These are phyloP conservation scores for Lichtheimia ramosa DNA, from an alignment of 371 early-diverging fungal genomes.

Conservation along the genomic window DNA sequence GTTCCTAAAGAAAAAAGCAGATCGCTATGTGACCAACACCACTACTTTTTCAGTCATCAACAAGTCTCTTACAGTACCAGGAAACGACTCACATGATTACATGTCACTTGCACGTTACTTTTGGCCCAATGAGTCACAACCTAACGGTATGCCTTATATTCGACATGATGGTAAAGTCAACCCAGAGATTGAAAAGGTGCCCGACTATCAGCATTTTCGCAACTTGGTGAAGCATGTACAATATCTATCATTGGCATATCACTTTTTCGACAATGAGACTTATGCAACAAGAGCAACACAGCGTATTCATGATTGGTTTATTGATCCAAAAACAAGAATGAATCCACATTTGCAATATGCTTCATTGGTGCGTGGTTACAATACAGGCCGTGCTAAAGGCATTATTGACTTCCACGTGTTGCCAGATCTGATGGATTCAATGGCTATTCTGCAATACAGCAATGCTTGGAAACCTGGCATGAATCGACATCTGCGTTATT, in stretches of 20 bases:
- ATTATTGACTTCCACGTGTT: conserved; percentile 48
- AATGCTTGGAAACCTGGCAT: conserved; percentile 28
- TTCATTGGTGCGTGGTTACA: conserved; percentile 41
- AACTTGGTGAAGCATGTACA: conserved; percentile 46
- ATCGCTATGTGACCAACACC: conserved; percentile 22
- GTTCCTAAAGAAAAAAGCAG: conserved; percentile 23
- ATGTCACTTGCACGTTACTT: conserved; percentile 53
- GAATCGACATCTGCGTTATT: conserved; percentile 34
- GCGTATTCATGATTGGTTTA: conserved; percentile 50
- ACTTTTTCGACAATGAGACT: conserved; percentile 47
- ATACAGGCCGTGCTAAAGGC: conserved; percentile 40
- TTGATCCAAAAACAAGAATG: conserved; percentile 52
- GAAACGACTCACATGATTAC: conserved; percentile 54
- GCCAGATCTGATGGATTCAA: conserved; percentile 25
- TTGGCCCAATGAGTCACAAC: conserved; percentile 42
- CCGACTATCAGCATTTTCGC: conserved; percentile 41
- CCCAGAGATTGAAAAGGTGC: conserved; percentile 46
- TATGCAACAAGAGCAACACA: conserved; percentile 41
- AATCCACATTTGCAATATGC: conserved; percentile 58
- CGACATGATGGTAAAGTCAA: conserved; percentile 50
- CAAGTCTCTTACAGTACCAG: conserved; percentile 44
- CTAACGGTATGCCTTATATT: conserved; percentile 48
- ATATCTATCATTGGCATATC: conserved; percentile 49
- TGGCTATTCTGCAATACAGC: conserved; percentile 29
- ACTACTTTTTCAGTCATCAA: conserved; percentile 49